Base-by-base conservation (phyloP, 495 filamentous ascomycete genomes). In the Podospora tetraspora region DNA sequence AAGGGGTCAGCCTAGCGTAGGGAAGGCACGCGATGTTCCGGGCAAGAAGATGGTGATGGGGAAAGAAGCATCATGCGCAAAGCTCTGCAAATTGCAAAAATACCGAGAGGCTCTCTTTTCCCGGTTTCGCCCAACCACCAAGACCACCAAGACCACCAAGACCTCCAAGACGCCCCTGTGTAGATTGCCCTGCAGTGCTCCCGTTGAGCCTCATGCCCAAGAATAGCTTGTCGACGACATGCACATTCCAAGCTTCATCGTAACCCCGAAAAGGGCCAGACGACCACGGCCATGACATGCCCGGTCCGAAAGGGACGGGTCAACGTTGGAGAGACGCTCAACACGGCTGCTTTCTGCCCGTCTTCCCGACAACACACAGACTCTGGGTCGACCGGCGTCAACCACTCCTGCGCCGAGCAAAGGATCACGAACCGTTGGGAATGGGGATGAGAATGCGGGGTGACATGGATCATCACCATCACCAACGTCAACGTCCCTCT, bases 71-170 rank as follows among this genome's bases (percentile, higher is more conserved):
- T 70, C 64, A 64, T 52, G 56, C 22, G 60, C 67, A 74, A 70
- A 52, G 70, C 21, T 69, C 63, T 57, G 62, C 62, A 74, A 64
- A 73, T 74, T 74, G 67, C 59, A 19, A 64, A 69, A 65, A 62
- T 34, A n/a, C 16, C 16, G 43, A 11, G 10, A 10, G 3, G 12
- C 30, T 57, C 66, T 63, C 30, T 29, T 19, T 69, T 68, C 71
- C 71, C 69, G 68, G 71, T 71, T 73, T 61, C 23, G 63, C 30
- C 34, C 11, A 63, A 30, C 63, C 37, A 25, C 63, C 21, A 52
- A 52, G 43, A 52, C 43, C 37, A 19, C 63, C 21, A 52, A 52
- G 43, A n/a, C 43, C 16, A 6, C 66, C 32, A 37, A 64, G 62
- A n/a, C n/a, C n/a, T n/a, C n/a, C n/a, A 30, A 9, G 29, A 7